These are phyloP conservation scores for Metschnikowia gelsemii DNA, from an alignment of 805 yeast species.

Conservation along the genomic window DNA sequence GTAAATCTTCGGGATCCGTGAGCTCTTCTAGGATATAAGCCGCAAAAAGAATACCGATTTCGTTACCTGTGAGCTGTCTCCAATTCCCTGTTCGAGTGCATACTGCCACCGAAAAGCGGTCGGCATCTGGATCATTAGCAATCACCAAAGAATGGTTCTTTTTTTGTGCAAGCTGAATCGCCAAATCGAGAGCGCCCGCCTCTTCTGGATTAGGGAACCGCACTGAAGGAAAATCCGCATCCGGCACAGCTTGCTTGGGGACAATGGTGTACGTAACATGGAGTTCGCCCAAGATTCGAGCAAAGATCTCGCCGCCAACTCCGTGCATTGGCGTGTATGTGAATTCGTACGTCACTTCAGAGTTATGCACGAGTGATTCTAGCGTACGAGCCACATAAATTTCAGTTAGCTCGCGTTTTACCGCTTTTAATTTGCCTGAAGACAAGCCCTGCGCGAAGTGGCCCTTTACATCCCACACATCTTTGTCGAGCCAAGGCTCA, in stretches of 20 bases:
- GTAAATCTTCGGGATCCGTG: slow-evolving; percentile 24
- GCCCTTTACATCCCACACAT: slow-evolving; percentile 48
- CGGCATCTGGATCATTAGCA: slow-evolving; percentile 98
- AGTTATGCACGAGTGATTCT: slow-evolving; percentile 31
- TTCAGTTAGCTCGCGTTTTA: slow-evolving; percentile 42
- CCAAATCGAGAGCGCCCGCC: slow-evolving; percentile 79
- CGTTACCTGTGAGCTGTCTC: slow-evolving; percentile 88
- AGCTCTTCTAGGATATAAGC: slow-evolving; percentile 49
- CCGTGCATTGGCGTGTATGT: slow-evolving; percentile 97
- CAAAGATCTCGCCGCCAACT: slow-evolving; percentile 71
- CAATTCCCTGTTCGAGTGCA: slow-evolving; percentile 48
- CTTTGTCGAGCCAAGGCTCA: slow-evolving; percentile 48
- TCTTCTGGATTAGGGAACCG: slow-evolving; percentile 95
- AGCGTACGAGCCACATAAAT: slow-evolving; percentile 37
- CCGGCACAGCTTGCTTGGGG: slow-evolving; percentile 65
- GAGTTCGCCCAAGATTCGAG: slow-evolving; percentile 37
- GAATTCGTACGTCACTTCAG: slow-evolving; percentile 41
- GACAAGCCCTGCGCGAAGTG: slow-evolving; percentile 32
- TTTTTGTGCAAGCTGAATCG: slow-evolving; percentile 59
- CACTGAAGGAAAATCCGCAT: slow-evolving; percentile 85
- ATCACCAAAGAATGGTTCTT: slow-evolving; percentile 55
- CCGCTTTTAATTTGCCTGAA: slow-evolving; percentile 34
- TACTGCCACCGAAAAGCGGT: slow-evolving; percentile 82
- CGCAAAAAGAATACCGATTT: slow-evolving; percentile 84
- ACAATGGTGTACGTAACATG: slow-evolving; percentile 46